Evolutionary conservation across 768 basidiomycete genomes (phyloP).

Genomic region (Calocera cornea): DNA sequence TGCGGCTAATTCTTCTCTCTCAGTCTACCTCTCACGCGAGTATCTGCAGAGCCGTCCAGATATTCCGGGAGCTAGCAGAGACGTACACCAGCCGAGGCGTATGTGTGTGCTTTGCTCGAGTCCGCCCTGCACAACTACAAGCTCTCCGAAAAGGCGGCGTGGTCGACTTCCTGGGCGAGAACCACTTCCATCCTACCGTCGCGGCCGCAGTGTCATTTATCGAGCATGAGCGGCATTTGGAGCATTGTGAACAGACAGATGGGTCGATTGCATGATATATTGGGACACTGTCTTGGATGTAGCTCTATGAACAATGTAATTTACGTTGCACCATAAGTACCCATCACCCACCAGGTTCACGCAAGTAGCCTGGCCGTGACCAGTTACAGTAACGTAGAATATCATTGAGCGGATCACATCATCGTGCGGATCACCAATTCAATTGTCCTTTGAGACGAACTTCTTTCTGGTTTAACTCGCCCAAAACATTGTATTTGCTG

Average conservation of each 20-base stretch:
- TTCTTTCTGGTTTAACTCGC: too few species aligned
- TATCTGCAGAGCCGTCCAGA: conserved; percentile 57
- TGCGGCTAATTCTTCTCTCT: conserved; percentile 22
- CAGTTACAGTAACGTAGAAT: too few species aligned
- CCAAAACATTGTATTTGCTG: too few species aligned
- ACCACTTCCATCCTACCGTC: background rate
- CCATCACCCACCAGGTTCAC: too few species aligned
- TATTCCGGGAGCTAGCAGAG: conserved; percentile 62
- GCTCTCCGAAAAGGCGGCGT: background rate
- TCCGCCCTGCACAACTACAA: background rate
- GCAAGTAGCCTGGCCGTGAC: too few species aligned
- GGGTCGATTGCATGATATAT: too few species aligned
- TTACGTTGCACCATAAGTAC: too few species aligned
- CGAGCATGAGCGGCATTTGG: background rate
- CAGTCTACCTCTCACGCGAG: background rate
- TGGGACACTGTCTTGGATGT: too few species aligned
- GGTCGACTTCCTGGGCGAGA: background rate
- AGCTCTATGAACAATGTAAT: too few species aligned
- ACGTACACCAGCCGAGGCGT: conserved; percentile 38
- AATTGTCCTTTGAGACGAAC: too few species aligned
- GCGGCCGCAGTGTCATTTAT: background rate
- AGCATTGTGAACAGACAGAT: background rate
- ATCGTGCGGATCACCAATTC: too few species aligned
- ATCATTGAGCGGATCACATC: too few species aligned
- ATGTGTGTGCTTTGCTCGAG: background rate